Evolutionary conservation across 2,329 filamentous ascomycete species (phyloP).

Genomic region (Aureobasidium sp.): DNA sequence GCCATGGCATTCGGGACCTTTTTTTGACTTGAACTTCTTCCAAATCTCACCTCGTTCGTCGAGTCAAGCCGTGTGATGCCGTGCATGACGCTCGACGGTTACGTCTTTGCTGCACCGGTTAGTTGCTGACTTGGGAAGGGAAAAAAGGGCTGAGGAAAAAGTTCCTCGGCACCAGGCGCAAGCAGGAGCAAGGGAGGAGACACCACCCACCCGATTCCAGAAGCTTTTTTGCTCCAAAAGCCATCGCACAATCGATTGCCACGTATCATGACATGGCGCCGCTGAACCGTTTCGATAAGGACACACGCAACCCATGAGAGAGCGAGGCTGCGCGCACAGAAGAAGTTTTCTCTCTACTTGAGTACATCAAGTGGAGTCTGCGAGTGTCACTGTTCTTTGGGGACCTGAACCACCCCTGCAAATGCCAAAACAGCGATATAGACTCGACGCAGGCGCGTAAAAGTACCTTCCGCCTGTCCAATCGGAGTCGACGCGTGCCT

Average conservation of each 20-base stretch:
- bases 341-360: neutral
- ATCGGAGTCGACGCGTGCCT: neutral
- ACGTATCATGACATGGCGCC: neutral
- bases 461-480: neutral
- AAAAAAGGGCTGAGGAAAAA: neutral
- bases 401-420: constrained; percentile 6
- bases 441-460: constrained; percentile 4
- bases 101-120: neutral
- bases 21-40: neutral
- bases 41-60: neutral
- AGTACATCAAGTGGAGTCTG: neutral
- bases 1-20: neutral
- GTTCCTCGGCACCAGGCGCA: neutral
- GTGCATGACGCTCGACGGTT: constrained; percentile 7
- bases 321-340: neutral
- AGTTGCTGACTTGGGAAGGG: neutral
- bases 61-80: constrained; percentile 4
- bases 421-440: constrained; percentile 4
- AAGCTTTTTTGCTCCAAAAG: neutral
- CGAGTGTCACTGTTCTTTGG: neutral
- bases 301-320: neutral
- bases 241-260: neutral
- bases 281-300: neutral
- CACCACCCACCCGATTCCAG: neutral
- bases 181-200: neutral